Evolutionary conservation across 1,139 yeast genomes (phyloP).

Genomic region (Scheffersomyces titani): DNA sequence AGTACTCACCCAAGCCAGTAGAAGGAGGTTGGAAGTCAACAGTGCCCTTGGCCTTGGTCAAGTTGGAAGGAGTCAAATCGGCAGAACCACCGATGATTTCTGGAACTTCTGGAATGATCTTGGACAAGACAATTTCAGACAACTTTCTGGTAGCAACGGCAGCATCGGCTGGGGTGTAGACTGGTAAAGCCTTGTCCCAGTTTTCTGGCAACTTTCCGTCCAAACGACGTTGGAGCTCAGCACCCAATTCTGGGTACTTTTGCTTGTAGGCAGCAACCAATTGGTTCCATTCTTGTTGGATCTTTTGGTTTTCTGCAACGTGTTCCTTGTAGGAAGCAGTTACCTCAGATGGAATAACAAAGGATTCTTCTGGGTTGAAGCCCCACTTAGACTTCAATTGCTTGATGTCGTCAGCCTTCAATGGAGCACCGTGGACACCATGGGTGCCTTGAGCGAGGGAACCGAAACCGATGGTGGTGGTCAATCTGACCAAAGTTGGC

Average conservation of each 20-base stretch:
- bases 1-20: conserved; percentile 78
- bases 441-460: conserved; percentile 85
- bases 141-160: conserved; percentile 95
- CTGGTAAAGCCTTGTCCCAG: conserved; percentile 82
- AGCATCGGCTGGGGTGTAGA: conserved; percentile 73
- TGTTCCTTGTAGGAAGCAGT: conserved; percentile 63
- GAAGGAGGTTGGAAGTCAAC: conserved; percentile 93
- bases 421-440: conserved; percentile 96
- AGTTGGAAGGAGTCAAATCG: conserved; percentile 95
- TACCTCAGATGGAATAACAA: conserved; percentile 83
- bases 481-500: conserved; percentile 89
- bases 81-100: conserved; percentile 98
- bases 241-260: conserved; percentile 78
- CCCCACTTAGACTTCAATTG: conserved; percentile 87
- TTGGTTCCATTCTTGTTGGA: conserved; percentile 74
- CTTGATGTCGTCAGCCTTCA: conserved; percentile 88
- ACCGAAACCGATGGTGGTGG: conserved; percentile 95
- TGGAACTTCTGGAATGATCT: conserved; percentile 68
- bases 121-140: conserved; percentile 77
- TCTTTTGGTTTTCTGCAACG: conserved; percentile 58
- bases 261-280: conserved; percentile 61
- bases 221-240: conserved; percentile 82
- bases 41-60: conserved; percentile 85
- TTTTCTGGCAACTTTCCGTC: conserved; percentile 77
- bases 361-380: conserved; percentile 82